A percentile compares a stretch with the other conserved stretches of the same genome.
Evolutionary conservation across 2,329 filamentous ascomycete genomes (phyloP).

Genomic region (Aspergillus hiratsukae): DNA sequence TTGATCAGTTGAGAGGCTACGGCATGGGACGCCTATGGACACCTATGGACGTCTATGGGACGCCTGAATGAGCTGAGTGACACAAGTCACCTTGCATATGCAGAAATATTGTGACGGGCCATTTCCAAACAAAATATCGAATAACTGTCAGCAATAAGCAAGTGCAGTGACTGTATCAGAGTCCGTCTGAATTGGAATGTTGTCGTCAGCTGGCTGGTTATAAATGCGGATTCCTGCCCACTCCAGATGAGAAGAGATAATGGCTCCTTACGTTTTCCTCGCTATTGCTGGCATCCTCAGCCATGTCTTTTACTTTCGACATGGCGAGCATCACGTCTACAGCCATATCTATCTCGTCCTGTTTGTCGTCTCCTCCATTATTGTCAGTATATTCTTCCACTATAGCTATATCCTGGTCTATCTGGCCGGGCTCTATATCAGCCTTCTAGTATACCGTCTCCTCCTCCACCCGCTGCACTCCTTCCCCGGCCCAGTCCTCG

Average conservation of each 20-base stretch:
- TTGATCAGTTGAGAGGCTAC: too few species aligned
- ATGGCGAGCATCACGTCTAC: slow-evolving; percentile 18
- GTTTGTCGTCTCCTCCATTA: not conserved
- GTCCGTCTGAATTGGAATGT: not conserved
- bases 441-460: slow-evolving; percentile 8
- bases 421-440: slow-evolving; percentile 4
- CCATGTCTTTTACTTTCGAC: slow-evolving; percentile 13
- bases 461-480: slow-evolving; percentile 11
- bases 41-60: too few species aligned
- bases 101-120: not conserved
- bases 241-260: not conserved
- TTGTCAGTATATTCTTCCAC: not conserved
- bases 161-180: not conserved
- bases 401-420: not conserved
- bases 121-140: not conserved
- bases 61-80: not conserved
- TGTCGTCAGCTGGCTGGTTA: not conserved
- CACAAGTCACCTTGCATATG: not conserved
- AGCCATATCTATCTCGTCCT: slow-evolving; percentile 8
- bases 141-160: not conserved
- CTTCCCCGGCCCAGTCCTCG: slow-evolving; percentile 23
- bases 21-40: not conserved
- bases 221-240: not conserved
- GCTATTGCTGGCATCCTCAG: slow-evolving; percentile 7
- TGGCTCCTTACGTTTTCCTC: not conserved